Evolutionary conservation across 257 asterid genomes (phyloP).

Genomic region (Misopates orontium): DNA sequence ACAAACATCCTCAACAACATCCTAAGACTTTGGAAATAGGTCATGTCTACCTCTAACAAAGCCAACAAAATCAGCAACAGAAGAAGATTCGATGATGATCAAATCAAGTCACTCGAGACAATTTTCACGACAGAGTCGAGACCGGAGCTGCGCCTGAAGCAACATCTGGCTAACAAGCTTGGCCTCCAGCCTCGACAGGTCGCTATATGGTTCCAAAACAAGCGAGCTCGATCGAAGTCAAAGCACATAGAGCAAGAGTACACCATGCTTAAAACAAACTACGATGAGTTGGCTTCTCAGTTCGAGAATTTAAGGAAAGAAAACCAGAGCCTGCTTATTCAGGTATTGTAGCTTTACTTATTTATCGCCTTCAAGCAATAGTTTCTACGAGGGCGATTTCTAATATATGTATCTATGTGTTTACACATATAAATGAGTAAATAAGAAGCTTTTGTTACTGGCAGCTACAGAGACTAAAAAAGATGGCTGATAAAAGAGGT

Average conservation of each 20-base stretch:
- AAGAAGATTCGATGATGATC: conserved; percentile 69
- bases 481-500: conserved; percentile 30
- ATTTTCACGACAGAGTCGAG: conserved; percentile 60
- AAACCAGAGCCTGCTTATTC: conserved; percentile 54
- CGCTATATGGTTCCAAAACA: conserved; percentile 88
- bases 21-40: background rate
- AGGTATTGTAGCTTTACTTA: conserved; percentile 42
- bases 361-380: background rate
- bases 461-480: conserved; percentile 63
- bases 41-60: conserved; percentile 31
- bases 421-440: too few relatives aligned
- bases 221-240: conserved; percentile 69
- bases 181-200: conserved; percentile 86
- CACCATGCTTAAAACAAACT: conserved; percentile 49
- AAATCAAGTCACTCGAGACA: conserved; percentile 61
- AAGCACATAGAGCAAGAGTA: conserved; percentile 65
- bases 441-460: conserved; percentile 8
- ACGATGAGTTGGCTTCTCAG: conserved; percentile 52
- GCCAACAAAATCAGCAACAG: conserved; percentile 37
- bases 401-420: too few relatives aligned
- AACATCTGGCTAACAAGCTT: conserved; percentile 65
- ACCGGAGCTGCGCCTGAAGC: conserved; percentile 69
- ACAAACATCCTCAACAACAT: background rate
- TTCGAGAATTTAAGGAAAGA: conserved; percentile 55
- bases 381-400: background rate